Conservation (phyloP, 352 stramenopile species). For the Pythium aquatile region DNA sequence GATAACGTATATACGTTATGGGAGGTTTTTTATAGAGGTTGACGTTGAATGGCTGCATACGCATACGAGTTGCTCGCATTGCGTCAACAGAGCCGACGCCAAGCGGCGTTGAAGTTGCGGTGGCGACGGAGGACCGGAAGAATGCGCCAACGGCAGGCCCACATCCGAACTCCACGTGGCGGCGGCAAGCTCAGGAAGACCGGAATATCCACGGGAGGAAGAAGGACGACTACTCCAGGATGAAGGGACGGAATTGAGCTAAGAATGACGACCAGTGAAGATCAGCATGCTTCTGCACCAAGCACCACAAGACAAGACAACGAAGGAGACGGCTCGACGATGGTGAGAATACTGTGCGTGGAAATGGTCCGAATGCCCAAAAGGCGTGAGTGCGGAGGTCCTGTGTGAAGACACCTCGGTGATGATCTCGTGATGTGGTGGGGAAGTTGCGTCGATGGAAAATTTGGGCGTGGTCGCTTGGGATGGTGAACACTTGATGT, state of each 20-base stretch:
- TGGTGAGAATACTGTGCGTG: not conserved
- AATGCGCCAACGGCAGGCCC: not conserved
- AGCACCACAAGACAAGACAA: not conserved
- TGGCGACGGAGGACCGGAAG: not conserved
- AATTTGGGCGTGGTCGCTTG: too few relatives aligned
- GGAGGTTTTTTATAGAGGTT: conserved; percentile 24
- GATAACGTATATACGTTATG: conserved; percentile 17
- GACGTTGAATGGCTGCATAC: conserved; percentile 24
- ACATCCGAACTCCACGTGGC: not conserved
- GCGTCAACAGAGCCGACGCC: conserved; percentile 12
- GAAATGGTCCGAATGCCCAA: not conserved
- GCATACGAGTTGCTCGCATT: conserved; percentile 17
- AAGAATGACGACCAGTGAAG: too few relatives aligned
- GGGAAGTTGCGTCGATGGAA: too few relatives aligned
- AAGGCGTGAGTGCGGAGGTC: not conserved
- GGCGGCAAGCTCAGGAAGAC: not conserved
- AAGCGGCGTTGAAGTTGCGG: conserved; percentile 21
- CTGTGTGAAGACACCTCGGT: too few relatives aligned
- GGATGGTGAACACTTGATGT: too few relatives aligned
- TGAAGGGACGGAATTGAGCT: too few relatives aligned
- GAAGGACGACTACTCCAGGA: not conserved
- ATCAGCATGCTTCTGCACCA: not conserved
- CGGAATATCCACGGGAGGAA: not conserved
- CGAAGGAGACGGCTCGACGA: not conserved
- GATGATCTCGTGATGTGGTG: too few relatives aligned